Conservation (phyloP, 192 early-diverging fungal species). For the Backusella luteola region DNA sequence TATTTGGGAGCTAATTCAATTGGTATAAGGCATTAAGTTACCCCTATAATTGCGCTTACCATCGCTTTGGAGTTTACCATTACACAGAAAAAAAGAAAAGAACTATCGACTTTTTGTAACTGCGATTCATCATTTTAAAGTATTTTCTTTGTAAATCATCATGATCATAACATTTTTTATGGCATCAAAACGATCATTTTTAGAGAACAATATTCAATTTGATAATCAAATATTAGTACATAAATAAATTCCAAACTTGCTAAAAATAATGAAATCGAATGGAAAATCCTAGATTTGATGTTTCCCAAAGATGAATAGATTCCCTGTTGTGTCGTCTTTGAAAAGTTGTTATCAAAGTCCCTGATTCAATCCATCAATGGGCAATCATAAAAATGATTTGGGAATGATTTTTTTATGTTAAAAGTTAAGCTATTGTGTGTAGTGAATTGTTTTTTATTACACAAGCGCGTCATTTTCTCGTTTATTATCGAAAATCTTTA, state of each 20-base stretch:
- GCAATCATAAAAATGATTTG: neutral
- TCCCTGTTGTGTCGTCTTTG: too few species aligned
- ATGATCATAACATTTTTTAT: neutral
- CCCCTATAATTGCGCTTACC: neutral
- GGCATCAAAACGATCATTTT: neutral
- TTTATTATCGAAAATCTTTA: neutral
- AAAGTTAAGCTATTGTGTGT: neutral
- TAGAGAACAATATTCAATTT: neutral
- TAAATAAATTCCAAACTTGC: neutral
- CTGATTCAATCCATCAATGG: neutral
- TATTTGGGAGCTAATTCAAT: too few species aligned
- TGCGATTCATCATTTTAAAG: neutral
- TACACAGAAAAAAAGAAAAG: neutral
- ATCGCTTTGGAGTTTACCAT: neutral
- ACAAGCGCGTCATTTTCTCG: neutral
- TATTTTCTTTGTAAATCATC: neutral
- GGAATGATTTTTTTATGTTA: neutral
- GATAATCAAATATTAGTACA: neutral
- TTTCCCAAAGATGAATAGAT: neutral
- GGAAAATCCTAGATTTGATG: neutral
- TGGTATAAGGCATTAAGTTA: neutral
- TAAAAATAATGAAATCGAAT: neutral
- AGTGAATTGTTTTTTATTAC: neutral
- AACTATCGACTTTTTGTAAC: neutral
- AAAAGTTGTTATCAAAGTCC: neutral